These are phyloP conservation scores for Hypoxylon intermedium DNA, from an alignment of 495 filamentous ascomycete species.

Conservation along the genomic window DNA sequence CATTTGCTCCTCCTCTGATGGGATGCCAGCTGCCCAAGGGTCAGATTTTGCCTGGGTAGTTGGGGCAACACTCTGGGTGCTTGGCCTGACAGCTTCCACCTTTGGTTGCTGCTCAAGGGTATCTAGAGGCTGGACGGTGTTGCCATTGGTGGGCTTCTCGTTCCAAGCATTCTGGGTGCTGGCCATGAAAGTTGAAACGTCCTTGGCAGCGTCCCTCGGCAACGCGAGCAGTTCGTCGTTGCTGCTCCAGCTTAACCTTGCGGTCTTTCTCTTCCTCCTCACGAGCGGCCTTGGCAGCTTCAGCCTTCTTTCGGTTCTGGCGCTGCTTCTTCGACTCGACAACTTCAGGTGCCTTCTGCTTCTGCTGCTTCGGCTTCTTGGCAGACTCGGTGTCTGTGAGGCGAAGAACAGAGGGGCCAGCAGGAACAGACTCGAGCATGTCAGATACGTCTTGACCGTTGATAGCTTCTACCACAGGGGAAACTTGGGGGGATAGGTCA, in stretches of 20 bases:
- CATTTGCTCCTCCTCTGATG: constrained; percentile 87
- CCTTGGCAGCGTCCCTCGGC: constrained; percentile 81
- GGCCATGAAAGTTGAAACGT: constrained; percentile 65
- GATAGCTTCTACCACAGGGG: constrained; percentile 64
- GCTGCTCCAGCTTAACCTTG: constrained; percentile 74
- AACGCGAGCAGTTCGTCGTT: constrained; percentile 78
- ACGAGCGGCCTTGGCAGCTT: constrained; percentile 72
- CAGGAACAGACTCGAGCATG: constrained; percentile 78
- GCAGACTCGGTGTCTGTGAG: constrained; percentile 69
- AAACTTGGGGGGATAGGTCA: constrained; percentile 69
- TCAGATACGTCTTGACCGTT: constrained; percentile 72
- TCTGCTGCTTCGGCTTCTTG: constrained; percentile 67
- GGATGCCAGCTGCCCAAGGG: constrained; percentile 64
- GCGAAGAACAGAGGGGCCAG: constrained; percentile 77
- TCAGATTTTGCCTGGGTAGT: constrained; percentile 43
- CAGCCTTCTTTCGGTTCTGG: constrained; percentile 82
- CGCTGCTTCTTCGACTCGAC: constrained; percentile 89
- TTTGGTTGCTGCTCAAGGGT: constrained; percentile 67
- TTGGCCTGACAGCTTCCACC: constrained; percentile 30
- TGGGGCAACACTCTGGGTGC: constrained; percentile 31
- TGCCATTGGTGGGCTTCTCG: constrained; percentile 63
- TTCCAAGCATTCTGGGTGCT: constrained; percentile 58
- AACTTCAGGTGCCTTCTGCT: constrained; percentile 59
- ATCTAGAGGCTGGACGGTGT: constrained; percentile 69
- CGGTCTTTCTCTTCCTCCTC: constrained; percentile 78